Percentiles rank a stretch among this genome's conserved stretches.
Conservation (phyloP, 2,329 filamentous ascomycete genomes). For the Penicillium crustosum region DNA sequence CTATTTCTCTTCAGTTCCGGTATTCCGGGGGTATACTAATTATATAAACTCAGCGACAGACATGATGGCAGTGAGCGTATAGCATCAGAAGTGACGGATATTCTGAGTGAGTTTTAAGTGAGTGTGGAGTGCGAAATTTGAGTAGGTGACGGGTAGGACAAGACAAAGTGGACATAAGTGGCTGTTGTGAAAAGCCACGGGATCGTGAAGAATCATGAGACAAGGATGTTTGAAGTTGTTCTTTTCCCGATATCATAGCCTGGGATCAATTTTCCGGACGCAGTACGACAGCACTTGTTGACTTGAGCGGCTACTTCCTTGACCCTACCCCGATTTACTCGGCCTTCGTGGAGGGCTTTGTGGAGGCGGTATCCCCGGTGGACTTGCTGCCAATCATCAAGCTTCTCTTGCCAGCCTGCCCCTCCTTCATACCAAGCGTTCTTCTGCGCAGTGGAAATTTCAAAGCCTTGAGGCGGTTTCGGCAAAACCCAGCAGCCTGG, state of each 20-base stretch:
- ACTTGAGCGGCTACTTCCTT: conserved; percentile 31
- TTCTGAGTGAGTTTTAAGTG: not conserved
- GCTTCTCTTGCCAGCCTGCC: conserved; percentile 41
- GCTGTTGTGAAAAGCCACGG: not conserved
- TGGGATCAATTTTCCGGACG: conserved; percentile 14
- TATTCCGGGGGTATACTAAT: conserved; percentile 4
- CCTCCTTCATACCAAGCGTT: conserved; percentile 43
- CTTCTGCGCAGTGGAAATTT: conserved; percentile 36
- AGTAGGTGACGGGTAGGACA: not conserved
- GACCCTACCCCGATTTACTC: conserved; percentile 35
- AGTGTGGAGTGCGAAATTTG: not conserved
- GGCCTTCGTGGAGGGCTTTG: conserved; percentile 39
- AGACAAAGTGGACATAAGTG: not conserved
- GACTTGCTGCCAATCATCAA: conserved; percentile 42
- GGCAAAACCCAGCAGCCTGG: conserved; percentile 43
- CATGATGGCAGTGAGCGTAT: conserved; percentile 17
- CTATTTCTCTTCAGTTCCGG: not conserved
- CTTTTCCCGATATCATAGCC: not conserved
- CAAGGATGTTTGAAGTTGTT: not conserved
- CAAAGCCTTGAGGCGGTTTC: conserved; percentile 42
- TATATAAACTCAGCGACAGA: not conserved
- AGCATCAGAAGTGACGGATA: conserved; percentile 7
- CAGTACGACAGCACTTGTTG: conserved; percentile 19
- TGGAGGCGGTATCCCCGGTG: conserved; percentile 37
- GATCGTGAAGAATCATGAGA: not conserved